phyloP scores from a whole-genome alignment of 805 yeast genomes.

The Yamadazyma paraphyllophila region DNA sequence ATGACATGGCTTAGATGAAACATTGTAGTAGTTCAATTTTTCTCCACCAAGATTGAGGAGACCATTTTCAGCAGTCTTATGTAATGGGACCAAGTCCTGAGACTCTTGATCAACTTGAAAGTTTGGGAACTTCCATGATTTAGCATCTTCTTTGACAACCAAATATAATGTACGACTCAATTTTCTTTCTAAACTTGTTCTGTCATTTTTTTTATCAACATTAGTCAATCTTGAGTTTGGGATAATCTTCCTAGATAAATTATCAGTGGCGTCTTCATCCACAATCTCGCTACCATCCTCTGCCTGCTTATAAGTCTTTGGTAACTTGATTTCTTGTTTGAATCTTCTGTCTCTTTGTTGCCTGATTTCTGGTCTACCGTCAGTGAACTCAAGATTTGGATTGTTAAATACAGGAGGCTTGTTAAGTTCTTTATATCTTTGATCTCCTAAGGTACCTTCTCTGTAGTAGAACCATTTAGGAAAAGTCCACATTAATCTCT shows the following conservation, averaged over 20 bases:
- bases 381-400: conserved; percentile 74
- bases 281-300: conserved; percentile 27
- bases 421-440: conserved; percentile 72
- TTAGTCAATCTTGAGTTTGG: conserved; percentile 72
- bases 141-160: conserved; percentile 48
- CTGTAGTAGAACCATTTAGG: conserved; percentile 91
- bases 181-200: conserved; percentile 70
- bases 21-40: conserved; percentile 79
- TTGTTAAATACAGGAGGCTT: conserved; percentile 69
- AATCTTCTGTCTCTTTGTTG: conserved; percentile 86
- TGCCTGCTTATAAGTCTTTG: conserved; percentile 52
- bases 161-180: conserved; percentile 79
- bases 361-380: conserved; percentile 81
- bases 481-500: conserved; percentile 95
- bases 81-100: conserved; percentile 49
- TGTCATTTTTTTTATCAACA: conserved; percentile 68
- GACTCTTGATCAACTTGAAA: conserved; percentile 33
- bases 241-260: conserved; percentile 63
- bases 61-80: conserved; percentile 72
- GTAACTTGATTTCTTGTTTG: conserved; percentile 76
- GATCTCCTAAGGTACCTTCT: conserved; percentile 85
- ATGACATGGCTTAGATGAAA: conserved; percentile 86
- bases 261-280: conserved; percentile 42
- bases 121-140: conserved; percentile 79
- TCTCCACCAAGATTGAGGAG: conserved; percentile 70